Conservation (phyloP, 2,329 filamentous ascomycete species). For the Aspergillus felis region DNA sequence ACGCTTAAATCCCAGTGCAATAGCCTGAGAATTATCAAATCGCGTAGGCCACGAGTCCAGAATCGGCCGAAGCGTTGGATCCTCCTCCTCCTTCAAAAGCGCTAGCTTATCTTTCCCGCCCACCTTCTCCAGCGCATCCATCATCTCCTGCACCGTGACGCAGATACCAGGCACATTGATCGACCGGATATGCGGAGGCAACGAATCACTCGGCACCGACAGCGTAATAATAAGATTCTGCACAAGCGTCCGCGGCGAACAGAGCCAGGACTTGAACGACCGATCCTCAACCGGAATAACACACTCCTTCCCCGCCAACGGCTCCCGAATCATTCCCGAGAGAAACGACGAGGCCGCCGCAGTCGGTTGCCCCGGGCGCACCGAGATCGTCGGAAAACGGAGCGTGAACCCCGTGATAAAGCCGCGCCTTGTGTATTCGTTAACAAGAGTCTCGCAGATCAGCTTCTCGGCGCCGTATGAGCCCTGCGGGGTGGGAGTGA, state of each 20-base stretch:
- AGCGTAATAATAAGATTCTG: slow-evolving; percentile 52
- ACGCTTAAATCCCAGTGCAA: slow-evolving; percentile 49
- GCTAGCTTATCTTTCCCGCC: slow-evolving; percentile 51
- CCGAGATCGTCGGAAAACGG: slow-evolving; percentile 59
- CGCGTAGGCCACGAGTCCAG: slow-evolving; percentile 54
- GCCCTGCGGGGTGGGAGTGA: slow-evolving; percentile 56
- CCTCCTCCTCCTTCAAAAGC: slow-evolving; percentile 51
- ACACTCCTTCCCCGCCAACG: slow-evolving; percentile 53
- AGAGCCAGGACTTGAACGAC: slow-evolving; percentile 51
- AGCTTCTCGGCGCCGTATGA: slow-evolving; percentile 63
- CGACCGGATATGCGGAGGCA: slow-evolving; percentile 46
- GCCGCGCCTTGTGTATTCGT: slow-evolving; percentile 59
- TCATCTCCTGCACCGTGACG: slow-evolving; percentile 54
- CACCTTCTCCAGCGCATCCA: slow-evolving; percentile 53
- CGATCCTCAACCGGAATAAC: slow-evolving; percentile 51
- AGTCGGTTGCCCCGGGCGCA: slow-evolving; percentile 58
- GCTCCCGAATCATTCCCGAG: slow-evolving; percentile 61
- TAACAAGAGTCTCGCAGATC: slow-evolving; percentile 59
- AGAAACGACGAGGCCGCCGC: slow-evolving; percentile 62
- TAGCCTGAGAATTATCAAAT: slow-evolving; percentile 51
- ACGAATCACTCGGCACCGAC: slow-evolving; percentile 38
- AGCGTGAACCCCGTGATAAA: slow-evolving; percentile 56
- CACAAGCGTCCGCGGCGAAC: slow-evolving; percentile 51
- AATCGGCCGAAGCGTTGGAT: slow-evolving; percentile 49
- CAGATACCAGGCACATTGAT: slow-evolving; percentile 56